Evolutionary conservation across 805 yeast genomes (phyloP).

Genomic region (Millerozyma acaciae): DNA sequence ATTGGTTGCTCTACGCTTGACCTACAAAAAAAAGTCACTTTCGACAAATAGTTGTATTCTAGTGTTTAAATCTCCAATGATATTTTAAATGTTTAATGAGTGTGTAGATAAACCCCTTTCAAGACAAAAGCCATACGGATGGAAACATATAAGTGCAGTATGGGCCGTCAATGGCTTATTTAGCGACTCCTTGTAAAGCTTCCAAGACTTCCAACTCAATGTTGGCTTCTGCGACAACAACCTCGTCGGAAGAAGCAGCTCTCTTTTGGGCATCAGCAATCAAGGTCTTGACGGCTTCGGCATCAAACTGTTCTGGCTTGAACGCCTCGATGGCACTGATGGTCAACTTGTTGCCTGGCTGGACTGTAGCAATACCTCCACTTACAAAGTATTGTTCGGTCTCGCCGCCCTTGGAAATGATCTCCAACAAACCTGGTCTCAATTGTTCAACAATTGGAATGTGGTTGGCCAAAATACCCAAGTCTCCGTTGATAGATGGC

Average conservation of each 20-base stretch:
- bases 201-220: constrained; percentile 95
- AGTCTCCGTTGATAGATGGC: constrained; percentile 92
- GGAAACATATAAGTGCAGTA: too few species aligned
- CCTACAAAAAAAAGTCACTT: too few species aligned
- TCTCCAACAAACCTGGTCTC: constrained; percentile 91
- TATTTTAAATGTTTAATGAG: too few species aligned
- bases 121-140: too few species aligned
- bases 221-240: constrained; percentile 88
- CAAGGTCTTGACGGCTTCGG: constrained; percentile 71
- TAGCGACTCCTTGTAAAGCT: constrained; percentile 81
- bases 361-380: constrained; percentile 96
- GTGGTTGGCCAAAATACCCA: constrained; percentile 97
- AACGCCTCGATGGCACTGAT: constrained; percentile 95
- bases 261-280: constrained; percentile 94
- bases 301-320: constrained; percentile 82
- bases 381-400: constrained; percentile 81
- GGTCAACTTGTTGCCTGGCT: constrained; percentile 87
- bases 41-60: too few species aligned
- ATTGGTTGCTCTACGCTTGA: too few species aligned
- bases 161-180: constrained; percentile 48
- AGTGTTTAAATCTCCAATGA: too few species aligned
- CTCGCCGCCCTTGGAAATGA: constrained; percentile 72
- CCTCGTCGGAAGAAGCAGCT: constrained; percentile 77
- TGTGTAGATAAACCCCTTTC: too few species aligned
- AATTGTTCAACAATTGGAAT: constrained; percentile 96